phyloP scores from a whole-genome alignment of 331 rosid genomes.

The Malus hybrid region DNA sequence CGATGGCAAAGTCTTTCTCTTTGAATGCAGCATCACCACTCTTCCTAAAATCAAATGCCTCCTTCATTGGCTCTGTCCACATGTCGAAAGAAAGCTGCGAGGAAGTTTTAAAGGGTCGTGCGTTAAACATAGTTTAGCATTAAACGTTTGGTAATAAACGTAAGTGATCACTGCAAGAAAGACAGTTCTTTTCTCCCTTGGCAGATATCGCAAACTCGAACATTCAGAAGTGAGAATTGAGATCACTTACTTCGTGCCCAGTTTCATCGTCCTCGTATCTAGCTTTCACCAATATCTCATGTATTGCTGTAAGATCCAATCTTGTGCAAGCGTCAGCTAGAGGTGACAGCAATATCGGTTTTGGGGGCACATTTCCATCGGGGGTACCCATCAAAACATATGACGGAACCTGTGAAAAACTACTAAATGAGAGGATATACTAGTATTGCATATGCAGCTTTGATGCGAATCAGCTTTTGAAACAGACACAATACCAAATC shows the following conservation, averaged over 20 bases:
- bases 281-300: conserved; percentile 68
- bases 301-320: conserved; percentile 92
- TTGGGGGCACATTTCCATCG: conserved; percentile 40
- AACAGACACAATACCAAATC: conserved; percentile 10
- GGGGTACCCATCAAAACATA: conserved; percentile 67
- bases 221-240: background rate
- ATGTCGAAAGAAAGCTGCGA: conserved; percentile 90
- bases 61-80: conserved; percentile 98
- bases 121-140: background rate
- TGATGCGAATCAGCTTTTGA: background rate
- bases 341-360: conserved; percentile 59
- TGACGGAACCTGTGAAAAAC: conserved; percentile 59
- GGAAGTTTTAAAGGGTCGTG: background rate
- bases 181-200: background rate
- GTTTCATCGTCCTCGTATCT: conserved; percentile 94
- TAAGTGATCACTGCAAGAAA: background rate
- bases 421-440: conserved; percentile 13
- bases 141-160: background rate
- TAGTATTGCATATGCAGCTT: background rate
- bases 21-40: conserved; percentile 85
- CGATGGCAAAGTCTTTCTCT: conserved; percentile 56
- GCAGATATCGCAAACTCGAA: background rate
- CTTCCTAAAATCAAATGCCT: conserved; percentile 80
- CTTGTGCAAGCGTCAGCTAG: conserved; percentile 89
- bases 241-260: conserved; percentile 70